A percentile compares a stretch with the other conserved stretches of the same genome.
Conservation (phyloP, 73 alveolate genomes). For the Chromera velia region DNA sequence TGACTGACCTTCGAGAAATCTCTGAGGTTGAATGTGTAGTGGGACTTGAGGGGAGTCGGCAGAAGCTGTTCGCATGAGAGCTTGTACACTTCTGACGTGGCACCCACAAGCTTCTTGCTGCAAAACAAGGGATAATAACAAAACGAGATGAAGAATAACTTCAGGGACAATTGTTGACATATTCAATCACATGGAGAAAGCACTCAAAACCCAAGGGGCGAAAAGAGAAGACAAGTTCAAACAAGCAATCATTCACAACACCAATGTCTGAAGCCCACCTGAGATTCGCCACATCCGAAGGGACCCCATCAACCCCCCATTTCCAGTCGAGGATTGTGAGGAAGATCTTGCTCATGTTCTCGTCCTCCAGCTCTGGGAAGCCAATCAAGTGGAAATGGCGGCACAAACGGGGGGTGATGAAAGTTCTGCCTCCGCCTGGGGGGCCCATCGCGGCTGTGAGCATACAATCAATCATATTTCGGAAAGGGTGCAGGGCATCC, state of each 20-base stretch:
- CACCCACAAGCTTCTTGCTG: constrained; percentile 70
- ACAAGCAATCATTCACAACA: no score
- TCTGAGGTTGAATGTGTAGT: constrained; percentile 95
- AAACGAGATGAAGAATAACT: no score
- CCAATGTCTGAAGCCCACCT: no score
- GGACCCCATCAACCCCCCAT: constrained; percentile 63
- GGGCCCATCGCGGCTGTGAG: constrained; percentile 98
- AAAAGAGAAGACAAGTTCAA: no score
- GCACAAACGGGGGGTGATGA: constrained; percentile 90
- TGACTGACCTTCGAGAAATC: constrained; percentile 95
- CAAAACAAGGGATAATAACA: no score
- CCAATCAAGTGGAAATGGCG: constrained; percentile 86
- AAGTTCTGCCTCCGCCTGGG: constrained; percentile 99
- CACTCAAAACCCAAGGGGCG: no score
- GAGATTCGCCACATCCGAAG: constrained; percentile 69
- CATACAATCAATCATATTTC: constrained; percentile 82
- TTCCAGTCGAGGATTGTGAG: constrained; percentile 88
- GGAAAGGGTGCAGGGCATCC: constrained; percentile 87
- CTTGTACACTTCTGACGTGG: constrained; percentile 86
- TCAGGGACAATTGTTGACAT: no score
- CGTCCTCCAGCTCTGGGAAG: constrained; percentile 85
- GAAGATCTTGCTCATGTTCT: constrained; percentile 61
- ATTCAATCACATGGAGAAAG: no score
- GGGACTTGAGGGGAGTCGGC: constrained; percentile 96
- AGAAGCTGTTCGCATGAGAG: constrained; percentile 83